Conservation (phyloP, 2,329 filamentous ascomycete species). For the Cordyceps fumosorosea region DNA sequence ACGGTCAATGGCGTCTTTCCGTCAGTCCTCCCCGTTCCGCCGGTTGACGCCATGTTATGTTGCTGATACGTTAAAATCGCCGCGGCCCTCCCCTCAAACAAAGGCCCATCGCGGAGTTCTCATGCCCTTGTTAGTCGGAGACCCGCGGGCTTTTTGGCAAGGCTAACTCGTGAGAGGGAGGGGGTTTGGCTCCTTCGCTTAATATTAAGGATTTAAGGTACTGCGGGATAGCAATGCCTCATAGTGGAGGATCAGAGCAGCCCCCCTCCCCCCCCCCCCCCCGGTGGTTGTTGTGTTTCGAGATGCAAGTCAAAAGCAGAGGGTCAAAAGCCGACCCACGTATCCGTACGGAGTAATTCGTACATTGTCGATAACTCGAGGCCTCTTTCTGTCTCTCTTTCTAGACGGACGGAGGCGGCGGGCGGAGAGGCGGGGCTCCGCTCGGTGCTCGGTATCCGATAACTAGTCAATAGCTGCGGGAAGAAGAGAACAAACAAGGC, state of each 20-base stretch:
- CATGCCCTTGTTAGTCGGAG: not conserved
- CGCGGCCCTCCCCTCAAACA: not conserved
- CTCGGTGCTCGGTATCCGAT: slow-evolving; percentile 4
- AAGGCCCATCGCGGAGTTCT: not conserved
- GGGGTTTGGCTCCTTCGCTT: too few species aligned
- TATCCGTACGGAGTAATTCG: too few species aligned
- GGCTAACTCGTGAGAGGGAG: not conserved
- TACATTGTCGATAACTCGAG: too few species aligned
- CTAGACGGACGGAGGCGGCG: not conserved
- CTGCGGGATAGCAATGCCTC: not conserved
- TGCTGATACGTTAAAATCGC: not conserved
- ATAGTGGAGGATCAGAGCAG: not conserved
- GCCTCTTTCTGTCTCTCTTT: too few species aligned
- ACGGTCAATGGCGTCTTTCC: not conserved
- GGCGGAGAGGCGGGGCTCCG: slow-evolving; percentile 9
- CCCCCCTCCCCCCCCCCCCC: too few species aligned
- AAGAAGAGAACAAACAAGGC: not conserved
- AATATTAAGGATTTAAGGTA: not conserved
- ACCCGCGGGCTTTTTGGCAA: not conserved
- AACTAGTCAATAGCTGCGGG: not conserved
- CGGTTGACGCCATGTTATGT: not conserved
- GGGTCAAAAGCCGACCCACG: not conserved
- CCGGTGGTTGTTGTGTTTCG: not conserved
- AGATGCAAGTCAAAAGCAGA: not conserved
- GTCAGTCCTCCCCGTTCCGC: not conserved